Evolutionary conservation across 257 asterid genomes (phyloP).

Genomic region (Jaltomata sinuosa): DNA sequence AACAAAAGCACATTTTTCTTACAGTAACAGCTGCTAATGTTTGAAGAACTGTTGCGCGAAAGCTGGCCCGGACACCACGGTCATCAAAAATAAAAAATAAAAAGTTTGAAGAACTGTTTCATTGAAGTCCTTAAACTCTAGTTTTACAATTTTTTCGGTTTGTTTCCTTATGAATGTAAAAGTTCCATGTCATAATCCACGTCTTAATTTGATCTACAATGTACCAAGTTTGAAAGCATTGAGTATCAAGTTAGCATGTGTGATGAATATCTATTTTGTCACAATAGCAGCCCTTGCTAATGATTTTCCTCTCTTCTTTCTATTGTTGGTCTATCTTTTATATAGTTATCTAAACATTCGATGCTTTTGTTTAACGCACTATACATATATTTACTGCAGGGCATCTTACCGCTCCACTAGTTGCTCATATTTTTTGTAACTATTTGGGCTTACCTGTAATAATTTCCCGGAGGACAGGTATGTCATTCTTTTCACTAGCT

Average conservation of each 20-base stretch:
- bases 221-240: background rate
- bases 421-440: conserved; percentile 91
- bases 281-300: background rate
- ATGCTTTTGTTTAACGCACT: background rate
- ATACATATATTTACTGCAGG: conserved; percentile 34
- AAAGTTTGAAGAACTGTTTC: background rate
- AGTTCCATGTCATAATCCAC: background rate
- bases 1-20: background rate
- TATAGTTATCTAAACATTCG: background rate
- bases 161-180: background rate
- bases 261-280: background rate
- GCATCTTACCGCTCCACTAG: conserved; percentile 67
- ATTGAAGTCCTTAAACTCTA: background rate
- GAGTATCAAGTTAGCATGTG: background rate
- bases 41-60: background rate
- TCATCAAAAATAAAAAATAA: too few species aligned
- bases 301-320: background rate
- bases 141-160: background rate
- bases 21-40: background rate
- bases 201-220: background rate
- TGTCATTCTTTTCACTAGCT: background rate
- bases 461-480: conserved; percentile 59
- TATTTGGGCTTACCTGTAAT: conserved; percentile 80
- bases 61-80: too few species aligned
- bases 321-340: background rate